A percentile compares a stretch with the other conserved stretches of the same genome.
Conservation (phyloP, 2,329 filamentous ascomycete species). For the Ascochyta viciae-villosae region DNA sequence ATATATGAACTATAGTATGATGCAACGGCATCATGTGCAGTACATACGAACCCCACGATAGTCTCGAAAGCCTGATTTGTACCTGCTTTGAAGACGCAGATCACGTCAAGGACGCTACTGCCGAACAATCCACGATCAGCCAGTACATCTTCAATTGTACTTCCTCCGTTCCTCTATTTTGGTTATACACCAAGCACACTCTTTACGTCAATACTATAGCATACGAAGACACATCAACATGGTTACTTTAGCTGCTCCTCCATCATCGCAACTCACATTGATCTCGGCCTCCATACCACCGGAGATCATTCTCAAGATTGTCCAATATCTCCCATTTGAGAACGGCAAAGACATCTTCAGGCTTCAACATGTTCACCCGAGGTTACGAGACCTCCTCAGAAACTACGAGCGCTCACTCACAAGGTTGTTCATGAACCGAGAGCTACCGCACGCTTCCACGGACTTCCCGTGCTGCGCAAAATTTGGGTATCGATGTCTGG, state of each 20-base stretch:
- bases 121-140: background rate
- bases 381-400: constrained; percentile 25
- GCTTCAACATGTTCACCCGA: constrained; percentile 28
- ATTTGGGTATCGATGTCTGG: constrained; percentile 34
- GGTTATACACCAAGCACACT: constrained; percentile 1
- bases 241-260: constrained; percentile 7
- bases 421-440: constrained; percentile 27
- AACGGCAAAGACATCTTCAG: constrained; percentile 28
- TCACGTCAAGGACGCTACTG: constrained; percentile 12
- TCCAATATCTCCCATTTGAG: constrained; percentile 36
- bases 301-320: constrained; percentile 37
- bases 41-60: background rate
- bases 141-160: background rate
- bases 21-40: background rate
- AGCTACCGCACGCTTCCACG: constrained; percentile 36
- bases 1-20: constrained; percentile 13
- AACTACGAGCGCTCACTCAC: constrained; percentile 39
- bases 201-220: background rate
- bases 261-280: constrained; percentile 14
- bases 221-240: constrained; percentile 13
- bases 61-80: background rate
- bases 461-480: constrained; percentile 33
- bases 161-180: background rate
- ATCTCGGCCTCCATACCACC: constrained; percentile 31
- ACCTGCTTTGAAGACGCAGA: background rate